A percentile compares a stretch with the other conserved stretches of the same genome.
phyloP scores from a whole-genome alignment of 2,329 filamentous ascomycete species.

The Fusarium scirpi region DNA sequence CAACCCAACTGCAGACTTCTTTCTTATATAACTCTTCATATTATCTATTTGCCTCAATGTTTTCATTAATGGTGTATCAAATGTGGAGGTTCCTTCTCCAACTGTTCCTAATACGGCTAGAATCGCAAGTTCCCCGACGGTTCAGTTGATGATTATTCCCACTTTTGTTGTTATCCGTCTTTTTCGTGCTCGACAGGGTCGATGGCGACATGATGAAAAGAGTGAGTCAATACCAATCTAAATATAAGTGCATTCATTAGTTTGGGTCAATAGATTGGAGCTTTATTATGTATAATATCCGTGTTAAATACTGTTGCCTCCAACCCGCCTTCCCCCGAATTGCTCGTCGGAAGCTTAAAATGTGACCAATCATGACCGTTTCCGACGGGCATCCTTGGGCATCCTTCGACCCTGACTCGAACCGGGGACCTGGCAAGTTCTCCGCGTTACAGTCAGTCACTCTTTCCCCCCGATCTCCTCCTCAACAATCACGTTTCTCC shows the following conservation, averaged over 20 bases:
- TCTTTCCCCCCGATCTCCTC: background rate
- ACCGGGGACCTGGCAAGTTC: slow-evolving; percentile 4
- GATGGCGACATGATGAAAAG: slow-evolving; percentile 34
- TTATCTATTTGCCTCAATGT: slow-evolving; percentile 3
- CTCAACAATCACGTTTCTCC: slow-evolving; percentile 14
- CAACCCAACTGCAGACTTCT: background rate
- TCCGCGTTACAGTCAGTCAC: background rate
- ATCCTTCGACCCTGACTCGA: background rate
- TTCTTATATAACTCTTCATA: slow-evolving; percentile 8
- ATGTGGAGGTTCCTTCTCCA: slow-evolving; percentile 19
- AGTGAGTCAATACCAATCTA: background rate
- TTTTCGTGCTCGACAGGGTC: slow-evolving; percentile 40
- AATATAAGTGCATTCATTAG: background rate
- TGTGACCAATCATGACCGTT: slow-evolving; percentile 29
- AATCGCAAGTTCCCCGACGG: slow-evolving; percentile 31
- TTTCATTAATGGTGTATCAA: slow-evolving; percentile 17
- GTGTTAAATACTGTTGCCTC: background rate
- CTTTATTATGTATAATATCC: background rate
- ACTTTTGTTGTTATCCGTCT: slow-evolving; percentile 16
- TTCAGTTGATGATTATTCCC: slow-evolving; percentile 18
- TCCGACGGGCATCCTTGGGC: background rate
- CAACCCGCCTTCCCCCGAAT: slow-evolving; percentile 16
- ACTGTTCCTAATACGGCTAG: slow-evolving; percentile 31
- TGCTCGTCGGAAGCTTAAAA: slow-evolving; percentile 20
- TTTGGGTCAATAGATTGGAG: background rate